Evolutionary conservation across 2,329 filamentous ascomycete species (phyloP).

Genomic region (Penicillium oxalicum): DNA sequence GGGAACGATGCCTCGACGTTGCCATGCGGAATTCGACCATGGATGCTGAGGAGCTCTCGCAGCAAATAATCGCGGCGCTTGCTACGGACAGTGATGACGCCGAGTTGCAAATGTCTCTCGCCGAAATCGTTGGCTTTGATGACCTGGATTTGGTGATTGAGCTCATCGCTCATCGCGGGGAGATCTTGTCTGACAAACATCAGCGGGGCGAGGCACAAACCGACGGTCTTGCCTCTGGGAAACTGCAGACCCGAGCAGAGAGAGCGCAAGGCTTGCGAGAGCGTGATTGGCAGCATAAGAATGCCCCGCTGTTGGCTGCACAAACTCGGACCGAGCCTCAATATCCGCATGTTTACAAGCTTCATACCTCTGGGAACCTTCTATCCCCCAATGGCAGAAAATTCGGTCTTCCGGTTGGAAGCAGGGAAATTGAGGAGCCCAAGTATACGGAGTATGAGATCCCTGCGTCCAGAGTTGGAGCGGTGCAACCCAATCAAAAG

Average conservation of each 20-base stretch:
- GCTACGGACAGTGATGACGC: slow-evolving; percentile 67
- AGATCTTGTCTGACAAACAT: slow-evolving; percentile 51
- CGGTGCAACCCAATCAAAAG: slow-evolving; percentile 64
- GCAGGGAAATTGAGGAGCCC: slow-evolving; percentile 61
- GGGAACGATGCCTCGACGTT: slow-evolving; percentile 60
- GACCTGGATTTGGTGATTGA: slow-evolving; percentile 91
- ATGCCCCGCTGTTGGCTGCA: slow-evolving; percentile 62
- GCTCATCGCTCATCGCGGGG: slow-evolving; percentile 68
- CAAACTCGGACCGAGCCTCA: slow-evolving; percentile 63
- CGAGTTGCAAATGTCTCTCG: slow-evolving; percentile 83
- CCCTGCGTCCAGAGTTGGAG: slow-evolving; percentile 74
- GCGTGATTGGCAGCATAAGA: slow-evolving; percentile 79
- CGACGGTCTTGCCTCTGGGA: slow-evolving; percentile 44
- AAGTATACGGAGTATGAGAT: slow-evolving; percentile 88
- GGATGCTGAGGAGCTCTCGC: slow-evolving; percentile 62
- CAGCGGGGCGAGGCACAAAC: slow-evolving; percentile 31
- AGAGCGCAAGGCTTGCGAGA: slow-evolving; percentile 70
- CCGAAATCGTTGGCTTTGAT: slow-evolving; percentile 86
- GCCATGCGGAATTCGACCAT: slow-evolving; percentile 61
- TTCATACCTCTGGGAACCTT: slow-evolving; percentile 77
- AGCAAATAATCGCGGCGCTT: slow-evolving; percentile 71
- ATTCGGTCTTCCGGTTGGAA: slow-evolving; percentile 75
- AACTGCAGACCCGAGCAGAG: slow-evolving; percentile 68
- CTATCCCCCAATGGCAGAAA: slow-evolving; percentile 73
- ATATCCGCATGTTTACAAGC: slow-evolving; percentile 91